Evolutionary conservation across 225 moss, liverwort and hornwort genomes (phyloP), one percentile per base, ranked within the genome.

Genomic region (Sphagnum tenellum): DNA sequence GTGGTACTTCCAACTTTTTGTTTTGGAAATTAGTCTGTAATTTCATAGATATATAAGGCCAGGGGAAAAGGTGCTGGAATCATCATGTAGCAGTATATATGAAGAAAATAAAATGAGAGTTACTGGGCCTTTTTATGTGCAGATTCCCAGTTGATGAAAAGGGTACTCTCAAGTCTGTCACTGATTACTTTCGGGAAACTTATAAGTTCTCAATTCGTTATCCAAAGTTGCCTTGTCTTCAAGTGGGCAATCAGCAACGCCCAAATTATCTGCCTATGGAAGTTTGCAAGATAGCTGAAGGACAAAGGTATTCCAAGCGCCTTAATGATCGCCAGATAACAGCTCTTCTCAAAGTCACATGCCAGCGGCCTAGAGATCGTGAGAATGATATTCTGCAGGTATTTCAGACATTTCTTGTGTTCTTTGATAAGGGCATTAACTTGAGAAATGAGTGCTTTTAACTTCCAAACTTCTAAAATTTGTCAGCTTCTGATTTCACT

Each of bases 361-460:
- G 52, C 52, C 52, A 52, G 52, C 6, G 9, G 6, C 52, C 52
- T 6, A 6, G 9, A 9, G 52, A 52, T 52, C 52, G 52, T 9
- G 52, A 52, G 9, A 52, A 52, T 6, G 52, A 52, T 6, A 52
- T 52, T 52, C 61, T 98, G 48, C 89, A 92, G 78, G 92, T 90
- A 29, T 29, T 0, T 29, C 29, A 29, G 29, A 29, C 29, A 29
- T 29, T 29, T 29, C 0, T 29, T 29, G 29, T 29, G 29, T 29
- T 29, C 1, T 29, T 29, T n/a, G n/a, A n/a, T n/a, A n/a, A n/a
- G n/a, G n/a, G n/a, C n/a, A n/a, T n/a, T 1, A 29, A 29, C 29
- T 29, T 29, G 29, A 29, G 29, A 29, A 29, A 29, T 29, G 29
- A 29, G 29, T 29, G 29, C 29, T 29, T 29, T 29, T 29, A 29